phyloP scores from a whole-genome alignment of 805 yeast genomes.

The Candida coleopterorum region DNA sequence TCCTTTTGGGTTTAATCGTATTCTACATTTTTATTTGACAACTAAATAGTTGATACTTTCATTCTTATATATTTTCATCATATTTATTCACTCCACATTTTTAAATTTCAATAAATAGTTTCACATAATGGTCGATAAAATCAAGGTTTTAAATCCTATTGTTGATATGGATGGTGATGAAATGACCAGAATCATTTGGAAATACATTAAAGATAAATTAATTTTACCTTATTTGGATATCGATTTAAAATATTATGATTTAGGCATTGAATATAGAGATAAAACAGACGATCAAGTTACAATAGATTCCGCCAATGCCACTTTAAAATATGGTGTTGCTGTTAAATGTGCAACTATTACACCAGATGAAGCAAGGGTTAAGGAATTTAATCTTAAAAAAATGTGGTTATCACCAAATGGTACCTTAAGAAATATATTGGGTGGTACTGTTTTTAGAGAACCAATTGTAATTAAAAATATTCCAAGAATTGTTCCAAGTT shows the following conservation, averaged over 20 bases:
- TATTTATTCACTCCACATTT: no score
- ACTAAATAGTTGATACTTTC: no score
- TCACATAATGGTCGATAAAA: constrained; percentile 40
- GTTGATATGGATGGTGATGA: constrained; percentile 99
- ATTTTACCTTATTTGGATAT: constrained; percentile 81
- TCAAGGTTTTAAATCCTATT: constrained; percentile 79
- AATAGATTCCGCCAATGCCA: constrained; percentile 84
- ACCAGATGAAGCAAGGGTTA: constrained; percentile 94
- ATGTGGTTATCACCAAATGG: constrained; percentile 99
- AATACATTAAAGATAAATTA: constrained; percentile 78
- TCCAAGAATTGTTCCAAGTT: constrained; percentile 83
- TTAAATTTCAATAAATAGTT: no score
- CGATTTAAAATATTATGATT: constrained; percentile 87
- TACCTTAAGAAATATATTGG: constrained; percentile 89
- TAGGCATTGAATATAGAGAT: constrained; percentile 84
- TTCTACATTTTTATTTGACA: no score
- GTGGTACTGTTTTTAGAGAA: constrained; percentile 96
- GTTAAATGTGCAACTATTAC: constrained; percentile 98
- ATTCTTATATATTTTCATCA: no score
- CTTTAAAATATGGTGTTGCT: constrained; percentile 83
- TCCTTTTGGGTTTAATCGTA: no score
- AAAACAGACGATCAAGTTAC: constrained; percentile 86
- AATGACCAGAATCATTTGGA: constrained; percentile 96
- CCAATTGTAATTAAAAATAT: constrained; percentile 87
- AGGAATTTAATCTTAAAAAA: constrained; percentile 84